Conservation (phyloP, 352 stramenopile species). For the Phytopythium sindhum region DNA sequence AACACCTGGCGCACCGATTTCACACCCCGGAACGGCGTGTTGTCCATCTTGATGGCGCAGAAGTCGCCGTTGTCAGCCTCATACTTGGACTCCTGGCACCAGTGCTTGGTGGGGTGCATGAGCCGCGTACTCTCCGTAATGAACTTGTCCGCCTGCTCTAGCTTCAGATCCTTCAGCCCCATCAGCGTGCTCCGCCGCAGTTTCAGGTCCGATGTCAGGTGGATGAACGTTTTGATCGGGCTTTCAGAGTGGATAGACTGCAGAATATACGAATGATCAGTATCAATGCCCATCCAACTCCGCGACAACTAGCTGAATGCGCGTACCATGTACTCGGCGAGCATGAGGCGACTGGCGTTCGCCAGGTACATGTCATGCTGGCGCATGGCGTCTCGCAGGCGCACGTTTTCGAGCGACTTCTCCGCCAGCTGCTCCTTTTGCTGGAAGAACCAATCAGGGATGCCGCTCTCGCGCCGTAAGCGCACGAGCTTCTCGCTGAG, state of each 20-base stretch:
- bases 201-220: constrained; percentile 30
- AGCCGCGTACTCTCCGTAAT: constrained; percentile 24
- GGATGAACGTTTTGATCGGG: constrained; percentile 38
- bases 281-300: not conserved
- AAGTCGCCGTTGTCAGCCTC: constrained; percentile 38
- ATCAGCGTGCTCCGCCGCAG: constrained; percentile 24
- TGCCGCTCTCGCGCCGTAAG: constrained; percentile 23
- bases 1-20: constrained; percentile 42
- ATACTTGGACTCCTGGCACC: constrained; percentile 44
- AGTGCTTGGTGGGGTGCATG: constrained; percentile 21
- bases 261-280: not conserved
- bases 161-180: constrained; percentile 25
- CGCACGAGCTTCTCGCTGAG: constrained; percentile 29
- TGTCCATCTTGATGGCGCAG: constrained; percentile 57
- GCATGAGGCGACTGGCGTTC: constrained; percentile 32
- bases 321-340: constrained; percentile 34
- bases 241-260: constrained; percentile 18
- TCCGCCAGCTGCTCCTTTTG: constrained; percentile 20
- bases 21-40: constrained; percentile 39
- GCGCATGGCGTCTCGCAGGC: constrained; percentile 28
- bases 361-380: constrained; percentile 42
- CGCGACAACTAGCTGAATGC: not conserved
- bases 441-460: constrained; percentile 27
- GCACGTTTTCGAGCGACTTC: constrained; percentile 27
- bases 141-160: constrained; percentile 26